Conservation (phyloP, 1,284 basidiomycete species). For the Paramarasmius palmivorus region DNA sequence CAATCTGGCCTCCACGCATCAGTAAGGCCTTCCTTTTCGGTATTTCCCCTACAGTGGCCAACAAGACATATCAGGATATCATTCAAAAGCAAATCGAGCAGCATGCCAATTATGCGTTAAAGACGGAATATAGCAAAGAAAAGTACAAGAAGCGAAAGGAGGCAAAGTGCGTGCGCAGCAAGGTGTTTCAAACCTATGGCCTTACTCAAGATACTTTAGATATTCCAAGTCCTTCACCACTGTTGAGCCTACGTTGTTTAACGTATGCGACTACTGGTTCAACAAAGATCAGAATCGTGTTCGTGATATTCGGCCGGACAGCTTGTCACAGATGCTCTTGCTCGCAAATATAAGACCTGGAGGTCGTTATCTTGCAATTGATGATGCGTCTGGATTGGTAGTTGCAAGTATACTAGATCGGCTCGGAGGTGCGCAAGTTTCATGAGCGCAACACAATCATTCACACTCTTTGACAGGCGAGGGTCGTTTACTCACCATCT, state of each 20-base stretch:
- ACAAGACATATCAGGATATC: constrained; percentile 67
- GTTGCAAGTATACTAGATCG: constrained; percentile 85
- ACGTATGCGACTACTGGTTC: constrained; percentile 91
- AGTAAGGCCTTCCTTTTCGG: constrained; percentile 38
- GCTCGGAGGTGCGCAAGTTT: constrained; percentile 66
- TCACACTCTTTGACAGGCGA: constrained; percentile 49
- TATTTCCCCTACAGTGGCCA: constrained; percentile 1
- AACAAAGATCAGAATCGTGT: constrained; percentile 79
- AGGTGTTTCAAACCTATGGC: background rate
- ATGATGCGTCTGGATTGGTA: constrained; percentile 91
- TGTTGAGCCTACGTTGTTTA: constrained; percentile 85
- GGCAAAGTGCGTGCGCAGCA: constrained; percentile 71
- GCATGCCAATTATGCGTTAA: constrained; percentile 87
- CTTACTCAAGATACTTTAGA: constrained; percentile 39
- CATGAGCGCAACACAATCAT: background rate
- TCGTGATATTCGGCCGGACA: constrained; percentile 85
- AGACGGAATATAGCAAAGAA: constrained; percentile 96
- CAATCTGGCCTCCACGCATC: constrained; percentile 74
- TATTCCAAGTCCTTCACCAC: constrained; percentile 90
- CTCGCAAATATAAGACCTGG: constrained; percentile 85
- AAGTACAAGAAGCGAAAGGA: constrained; percentile 95
- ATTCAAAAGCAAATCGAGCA: constrained; percentile 90
- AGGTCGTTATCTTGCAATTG: constrained; percentile 86
- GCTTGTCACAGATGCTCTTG: constrained; percentile 86
- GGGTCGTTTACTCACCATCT: constrained; percentile 84